Evolutionary conservation across 306 rosid genomes (phyloP).

Genomic region (Dryas drummondii): DNA sequence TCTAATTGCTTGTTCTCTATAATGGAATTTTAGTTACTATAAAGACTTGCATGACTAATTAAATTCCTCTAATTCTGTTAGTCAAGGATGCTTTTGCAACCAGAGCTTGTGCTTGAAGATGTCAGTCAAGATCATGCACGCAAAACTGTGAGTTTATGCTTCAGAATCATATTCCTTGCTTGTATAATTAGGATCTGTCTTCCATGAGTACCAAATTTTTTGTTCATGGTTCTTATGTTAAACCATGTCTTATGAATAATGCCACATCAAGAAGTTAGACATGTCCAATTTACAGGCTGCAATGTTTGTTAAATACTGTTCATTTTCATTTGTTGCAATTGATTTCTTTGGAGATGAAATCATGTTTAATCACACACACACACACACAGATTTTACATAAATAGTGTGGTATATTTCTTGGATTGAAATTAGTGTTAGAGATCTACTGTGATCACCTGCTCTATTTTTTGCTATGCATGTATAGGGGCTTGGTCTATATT

Average conservation of each 20-base stretch:
- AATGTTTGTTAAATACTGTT: neutral
- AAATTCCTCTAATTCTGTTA: slow-evolving; percentile 24
- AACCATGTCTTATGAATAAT: neutral
- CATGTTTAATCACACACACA: neutral
- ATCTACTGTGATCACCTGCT: neutral
- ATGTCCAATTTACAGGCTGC: neutral
- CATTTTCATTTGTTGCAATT: too few relatives aligned
- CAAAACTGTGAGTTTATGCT: slow-evolving; percentile 69
- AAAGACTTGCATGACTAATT: neutral
- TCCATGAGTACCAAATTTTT: neutral
- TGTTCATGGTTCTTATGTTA: neutral
- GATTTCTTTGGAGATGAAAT: too few relatives aligned
- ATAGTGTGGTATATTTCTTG: neutral
- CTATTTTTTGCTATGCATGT: neutral
- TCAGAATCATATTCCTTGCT: neutral
- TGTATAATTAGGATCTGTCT: neutral
- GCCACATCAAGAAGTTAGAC: neutral
- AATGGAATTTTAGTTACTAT: neutral
- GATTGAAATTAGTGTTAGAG: neutral
- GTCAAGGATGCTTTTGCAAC: slow-evolving; percentile 91
- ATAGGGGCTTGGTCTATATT: neutral
- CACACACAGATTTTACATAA: neutral
- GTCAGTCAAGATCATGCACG: slow-evolving; percentile 98
- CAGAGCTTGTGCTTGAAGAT: slow-evolving; percentile 92
- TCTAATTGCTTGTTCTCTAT: neutral